phyloP scores from a whole-genome alignment of 257 asterid genomes.

The Penstemon newberryi region DNA sequence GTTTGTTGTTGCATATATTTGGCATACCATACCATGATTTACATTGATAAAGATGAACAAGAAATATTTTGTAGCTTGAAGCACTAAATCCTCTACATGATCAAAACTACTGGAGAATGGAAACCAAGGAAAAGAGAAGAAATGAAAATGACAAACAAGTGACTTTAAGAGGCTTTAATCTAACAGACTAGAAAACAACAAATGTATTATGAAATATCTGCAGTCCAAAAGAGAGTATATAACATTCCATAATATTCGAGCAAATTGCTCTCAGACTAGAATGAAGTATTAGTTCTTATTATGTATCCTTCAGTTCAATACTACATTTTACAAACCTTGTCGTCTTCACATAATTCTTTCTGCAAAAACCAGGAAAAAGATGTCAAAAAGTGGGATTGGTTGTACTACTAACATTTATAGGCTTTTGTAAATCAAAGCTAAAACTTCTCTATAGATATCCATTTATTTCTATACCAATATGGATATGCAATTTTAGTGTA shows the following conservation, averaged over 20 bases:
- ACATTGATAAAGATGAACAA: too few relatives aligned
- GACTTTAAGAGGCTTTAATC: background rate
- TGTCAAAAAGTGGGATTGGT: background rate
- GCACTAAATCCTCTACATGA: too few relatives aligned
- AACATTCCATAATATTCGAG: background rate
- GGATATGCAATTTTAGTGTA: background rate
- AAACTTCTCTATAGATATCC: background rate
- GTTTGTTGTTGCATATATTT: too few relatives aligned
- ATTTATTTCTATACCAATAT: background rate
- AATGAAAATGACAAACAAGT: background rate
- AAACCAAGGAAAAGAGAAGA: background rate
- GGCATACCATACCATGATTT: too few relatives aligned
- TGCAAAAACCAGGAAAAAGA: slow-evolving; percentile 26
- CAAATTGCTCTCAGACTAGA: background rate
- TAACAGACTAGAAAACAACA: background rate
- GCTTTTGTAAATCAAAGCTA: background rate
- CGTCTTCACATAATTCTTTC: slow-evolving; percentile 58
- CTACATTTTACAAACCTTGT: slow-evolving; percentile 66
- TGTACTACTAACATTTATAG: background rate
- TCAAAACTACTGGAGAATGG: too few relatives aligned
- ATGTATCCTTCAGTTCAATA: background rate
- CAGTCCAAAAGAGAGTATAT: background rate
- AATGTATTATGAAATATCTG: background rate
- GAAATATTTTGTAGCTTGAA: too few relatives aligned
- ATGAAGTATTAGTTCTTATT: background rate